Conservation (phyloP, 2,329 filamentous ascomycete species). For the Elsinoe fawcettii region DNA sequence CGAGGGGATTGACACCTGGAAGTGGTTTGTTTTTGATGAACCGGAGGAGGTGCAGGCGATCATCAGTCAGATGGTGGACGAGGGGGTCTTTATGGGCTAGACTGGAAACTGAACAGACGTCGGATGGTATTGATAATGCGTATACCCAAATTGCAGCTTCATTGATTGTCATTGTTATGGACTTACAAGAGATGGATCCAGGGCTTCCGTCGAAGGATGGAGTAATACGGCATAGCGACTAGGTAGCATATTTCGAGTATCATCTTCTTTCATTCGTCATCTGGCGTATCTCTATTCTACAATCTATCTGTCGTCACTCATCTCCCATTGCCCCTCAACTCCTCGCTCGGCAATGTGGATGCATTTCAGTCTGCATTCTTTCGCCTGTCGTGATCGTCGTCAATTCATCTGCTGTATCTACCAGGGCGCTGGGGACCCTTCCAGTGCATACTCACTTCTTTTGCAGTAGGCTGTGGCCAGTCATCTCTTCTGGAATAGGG, state of each 20-base stretch:
- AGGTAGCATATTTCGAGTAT: background rate
- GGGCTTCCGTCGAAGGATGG: background rate
- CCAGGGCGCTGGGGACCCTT: background rate
- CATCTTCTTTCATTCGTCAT: background rate
- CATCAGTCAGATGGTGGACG: conserved; percentile 31
- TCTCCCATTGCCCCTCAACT: background rate
- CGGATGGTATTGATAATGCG: background rate
- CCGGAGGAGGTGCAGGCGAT: conserved; percentile 51
- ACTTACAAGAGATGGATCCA: background rate
- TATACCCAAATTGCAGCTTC: background rate
- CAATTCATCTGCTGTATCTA: conserved; percentile 6
- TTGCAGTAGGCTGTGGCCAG: conserved; percentile 71
- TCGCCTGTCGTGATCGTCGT: conserved; percentile 9
- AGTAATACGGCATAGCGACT: background rate
- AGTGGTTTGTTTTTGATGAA: conserved; percentile 79
- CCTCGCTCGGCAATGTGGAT: background rate
- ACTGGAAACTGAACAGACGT: background rate
- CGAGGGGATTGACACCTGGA: conserved; percentile 56
- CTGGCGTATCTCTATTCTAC: conserved; percentile 4
- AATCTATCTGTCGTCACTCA: conserved; percentile 11
- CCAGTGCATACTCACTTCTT: conserved; percentile 47
- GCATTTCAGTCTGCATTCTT: background rate
- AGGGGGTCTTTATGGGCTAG: conserved; percentile 19
- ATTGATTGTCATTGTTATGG: background rate
- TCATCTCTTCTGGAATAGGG: conserved; percentile 86